A percentile compares a stretch with the other conserved stretches of the same genome.
These are phyloP conservation scores for Nitzschia inconspicua DNA, from an alignment of 108 stramenopile genomes.

Conservation along the genomic window DNA sequence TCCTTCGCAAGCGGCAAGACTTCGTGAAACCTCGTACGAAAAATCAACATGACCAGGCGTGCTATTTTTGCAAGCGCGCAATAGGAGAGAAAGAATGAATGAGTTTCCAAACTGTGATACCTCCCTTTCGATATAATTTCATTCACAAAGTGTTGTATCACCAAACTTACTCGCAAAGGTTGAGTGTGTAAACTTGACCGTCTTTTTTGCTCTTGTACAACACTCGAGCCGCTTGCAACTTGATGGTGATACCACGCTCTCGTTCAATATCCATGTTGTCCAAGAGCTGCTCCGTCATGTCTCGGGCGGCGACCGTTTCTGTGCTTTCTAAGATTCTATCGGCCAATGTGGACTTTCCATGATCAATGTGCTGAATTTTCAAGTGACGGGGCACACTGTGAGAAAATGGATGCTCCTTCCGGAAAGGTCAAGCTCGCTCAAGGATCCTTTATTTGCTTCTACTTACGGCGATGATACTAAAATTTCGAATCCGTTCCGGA, in stretches of 20 bases:
- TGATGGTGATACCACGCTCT: conserved; percentile 99
- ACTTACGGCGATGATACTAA: conserved; percentile 97
- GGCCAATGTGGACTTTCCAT: conserved; percentile 89
- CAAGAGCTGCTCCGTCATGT: conserved; percentile 92
- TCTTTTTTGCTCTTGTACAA: conserved; percentile 78
- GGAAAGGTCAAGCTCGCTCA: conserved; percentile 73
- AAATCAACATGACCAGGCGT: conserved; percentile 97
- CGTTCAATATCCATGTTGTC: conserved; percentile 98
- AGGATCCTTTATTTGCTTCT: too few species aligned
- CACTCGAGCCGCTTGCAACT: conserved; percentile 96
- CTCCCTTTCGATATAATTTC: neutral
- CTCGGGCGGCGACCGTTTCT: conserved; percentile 79
- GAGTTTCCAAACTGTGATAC: neutral
- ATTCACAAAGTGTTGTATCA: conserved; percentile 27
- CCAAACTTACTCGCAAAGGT: conserved; percentile 69
- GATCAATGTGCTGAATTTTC: neutral
- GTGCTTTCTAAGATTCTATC: conserved; percentile 93
- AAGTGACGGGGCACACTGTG: neutral
- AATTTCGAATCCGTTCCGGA: conserved; percentile 90
- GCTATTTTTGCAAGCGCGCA: conserved; percentile 41
- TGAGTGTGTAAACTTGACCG: conserved; percentile 76
- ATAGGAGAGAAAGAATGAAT: neutral
- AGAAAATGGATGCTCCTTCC: neutral
- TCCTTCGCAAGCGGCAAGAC: conserved; percentile 98
- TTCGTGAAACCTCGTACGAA: conserved; percentile 93